phyloP scores from a whole-genome alignment of 257 asterid genomes.

The Petunia axillaris region DNA sequence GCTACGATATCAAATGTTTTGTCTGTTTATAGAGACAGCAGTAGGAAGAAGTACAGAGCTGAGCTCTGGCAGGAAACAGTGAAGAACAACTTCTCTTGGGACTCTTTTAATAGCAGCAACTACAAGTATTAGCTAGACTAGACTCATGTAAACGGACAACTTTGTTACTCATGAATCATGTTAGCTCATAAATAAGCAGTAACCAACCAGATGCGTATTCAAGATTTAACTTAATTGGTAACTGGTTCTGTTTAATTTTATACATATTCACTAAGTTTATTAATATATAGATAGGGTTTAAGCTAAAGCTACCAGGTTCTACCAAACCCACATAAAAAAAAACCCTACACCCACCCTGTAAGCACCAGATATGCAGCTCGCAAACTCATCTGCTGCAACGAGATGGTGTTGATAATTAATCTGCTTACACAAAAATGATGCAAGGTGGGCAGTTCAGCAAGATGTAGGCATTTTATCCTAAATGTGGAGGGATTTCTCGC shows the following conservation, averaged over 20 bases:
- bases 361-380: not conserved
- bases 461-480: not conserved
- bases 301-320: no score
- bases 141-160: not conserved
- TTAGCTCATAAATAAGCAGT: not conserved
- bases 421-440: not conserved
- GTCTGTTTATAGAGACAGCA: not conserved
- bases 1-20: not conserved
- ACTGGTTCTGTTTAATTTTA: no score
- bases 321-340: no score
- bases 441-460: not conserved
- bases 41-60: not conserved
- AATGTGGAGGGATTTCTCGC: not conserved
- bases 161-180: constrained; percentile 10
- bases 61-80: not conserved
- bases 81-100: not conserved
- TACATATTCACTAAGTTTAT: no score
- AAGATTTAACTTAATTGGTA: no score
- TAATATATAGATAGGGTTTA: no score
- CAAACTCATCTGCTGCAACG: not conserved
- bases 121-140: not conserved
- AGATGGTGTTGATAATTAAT: constrained; percentile 10
- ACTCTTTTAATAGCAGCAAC: not conserved
- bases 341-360: no score
- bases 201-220: not conserved